phyloP scores from a whole-genome alignment of 441 rosid genomes.

The Euphorbia celastroides region DNA sequence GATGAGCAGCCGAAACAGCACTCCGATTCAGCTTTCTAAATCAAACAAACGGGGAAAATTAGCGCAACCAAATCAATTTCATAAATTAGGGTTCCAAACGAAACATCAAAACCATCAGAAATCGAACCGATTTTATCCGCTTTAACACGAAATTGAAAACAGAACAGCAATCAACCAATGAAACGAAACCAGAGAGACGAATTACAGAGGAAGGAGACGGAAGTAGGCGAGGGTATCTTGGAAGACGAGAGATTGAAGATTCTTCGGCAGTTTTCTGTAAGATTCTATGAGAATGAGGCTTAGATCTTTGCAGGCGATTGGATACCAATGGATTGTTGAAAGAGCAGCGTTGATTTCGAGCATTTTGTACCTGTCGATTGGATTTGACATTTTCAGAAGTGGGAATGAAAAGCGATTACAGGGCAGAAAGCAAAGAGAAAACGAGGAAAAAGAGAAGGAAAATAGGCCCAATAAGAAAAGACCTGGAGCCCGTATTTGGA shows the following conservation, averaged over 20 bases:
- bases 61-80: not conserved
- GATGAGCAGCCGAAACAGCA: slow-evolving; percentile 64
- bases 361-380: slow-evolving; percentile 46
- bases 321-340: slow-evolving; percentile 43
- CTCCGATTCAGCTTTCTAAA: slow-evolving; percentile 59
- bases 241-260: slow-evolving; percentile 57
- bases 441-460: not conserved
- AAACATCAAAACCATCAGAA: not conserved
- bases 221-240: slow-evolving; percentile 64
- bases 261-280: slow-evolving; percentile 52
- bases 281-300: slow-evolving; percentile 47
- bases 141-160: too few species aligned
- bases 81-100: not conserved
- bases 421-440: not conserved
- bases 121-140: not conserved
- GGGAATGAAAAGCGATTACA: not conserved
- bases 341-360: slow-evolving; percentile 44
- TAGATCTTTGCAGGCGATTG: slow-evolving; percentile 64
- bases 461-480: not conserved
- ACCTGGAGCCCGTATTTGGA: too few species aligned
- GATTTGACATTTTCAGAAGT: slow-evolving; percentile 30
- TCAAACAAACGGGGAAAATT: not conserved
- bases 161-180: not conserved
- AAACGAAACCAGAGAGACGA: not conserved
- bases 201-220: slow-evolving; percentile 70